Percentiles rank a stretch among this genome's conserved stretches.
Evolutionary conservation across 495 filamentous ascomycete species (phyloP).

Genomic region (Aspergillus bridgeri): DNA sequence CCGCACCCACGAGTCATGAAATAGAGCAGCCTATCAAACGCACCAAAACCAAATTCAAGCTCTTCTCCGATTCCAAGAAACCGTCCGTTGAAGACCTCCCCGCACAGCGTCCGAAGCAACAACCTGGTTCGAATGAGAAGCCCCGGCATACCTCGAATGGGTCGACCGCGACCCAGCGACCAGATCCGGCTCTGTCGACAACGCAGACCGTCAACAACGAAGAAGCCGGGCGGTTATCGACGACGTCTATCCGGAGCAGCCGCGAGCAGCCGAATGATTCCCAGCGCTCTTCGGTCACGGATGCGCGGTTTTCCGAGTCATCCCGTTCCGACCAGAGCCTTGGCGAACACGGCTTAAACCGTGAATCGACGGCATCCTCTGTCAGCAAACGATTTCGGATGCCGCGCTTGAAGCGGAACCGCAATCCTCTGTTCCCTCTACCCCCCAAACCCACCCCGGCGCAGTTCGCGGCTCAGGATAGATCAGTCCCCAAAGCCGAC

Average conservation of each 20-base stretch:
- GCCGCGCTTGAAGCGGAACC: conserved; percentile 76
- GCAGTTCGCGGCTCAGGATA: conserved; percentile 21
- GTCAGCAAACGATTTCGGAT: conserved; percentile 76
- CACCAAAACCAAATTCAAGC: conserved; percentile 32
- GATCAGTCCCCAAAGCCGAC: conserved; percentile 23
- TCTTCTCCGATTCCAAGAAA: conserved; percentile 32
- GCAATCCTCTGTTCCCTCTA: conserved; percentile 83
- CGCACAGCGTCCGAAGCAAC: conserved; percentile 9
- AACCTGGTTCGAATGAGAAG: conserved; percentile 15
- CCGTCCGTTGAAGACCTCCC: conserved; percentile 35
- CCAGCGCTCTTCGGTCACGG: conserved; percentile 62
- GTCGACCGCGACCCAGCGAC: conserved; percentile 33
- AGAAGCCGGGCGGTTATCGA: conserved; percentile 60
- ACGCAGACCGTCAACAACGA: conserved; percentile 63
- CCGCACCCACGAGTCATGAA: conserved; percentile 74
- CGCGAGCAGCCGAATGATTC: conserved; percentile 65
- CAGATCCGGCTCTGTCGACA: conserved; percentile 40
- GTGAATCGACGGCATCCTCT: conserved; percentile 32
- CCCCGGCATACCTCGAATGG: conserved; percentile 24
- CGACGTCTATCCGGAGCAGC: conserved; percentile 46
- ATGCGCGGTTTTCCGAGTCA: conserved; percentile 80
- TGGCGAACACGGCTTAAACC: conserved; percentile 62
- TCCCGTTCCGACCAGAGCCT: conserved; percentile 86
- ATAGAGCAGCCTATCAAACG: conserved; percentile 50
- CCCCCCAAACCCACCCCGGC: conserved; percentile 56